These are phyloP conservation scores for Kwoniella mangroviensis DNA, from an alignment of 768 basidiomycete genomes.

Conservation along the genomic window DNA sequence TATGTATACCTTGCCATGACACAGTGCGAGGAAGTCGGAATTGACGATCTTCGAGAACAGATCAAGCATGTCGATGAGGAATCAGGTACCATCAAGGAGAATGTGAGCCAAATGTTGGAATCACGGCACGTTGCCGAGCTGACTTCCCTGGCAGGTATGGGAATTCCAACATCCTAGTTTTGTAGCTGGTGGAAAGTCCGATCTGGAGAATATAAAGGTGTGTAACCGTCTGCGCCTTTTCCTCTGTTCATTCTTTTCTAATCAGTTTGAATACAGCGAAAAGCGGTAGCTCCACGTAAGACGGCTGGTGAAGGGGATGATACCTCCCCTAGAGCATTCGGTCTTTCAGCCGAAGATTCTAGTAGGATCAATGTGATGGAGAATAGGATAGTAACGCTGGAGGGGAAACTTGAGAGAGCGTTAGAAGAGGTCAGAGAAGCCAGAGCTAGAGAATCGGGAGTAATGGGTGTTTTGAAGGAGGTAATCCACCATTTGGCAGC, in stretches of 20 bases:
- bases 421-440: slow-evolving; percentile 45
- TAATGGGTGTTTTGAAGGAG: slow-evolving; percentile 43
- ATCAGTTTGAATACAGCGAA: slow-evolving; percentile 33
- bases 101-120: slow-evolving; percentile 25
- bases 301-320: slow-evolving; percentile 23
- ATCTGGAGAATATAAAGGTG: slow-evolving; percentile 53
- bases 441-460: slow-evolving; percentile 43
- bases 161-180: slow-evolving; percentile 55
- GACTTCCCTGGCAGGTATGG: slow-evolving; percentile 37
- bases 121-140: not conserved
- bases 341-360: slow-evolving; percentile 32
- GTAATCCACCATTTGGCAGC: slow-evolving; percentile 41
- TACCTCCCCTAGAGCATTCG: slow-evolving; percentile 27
- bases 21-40: not conserved
- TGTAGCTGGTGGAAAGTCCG: slow-evolving; percentile 43
- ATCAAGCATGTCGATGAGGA: slow-evolving; percentile 52
- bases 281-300: slow-evolving; percentile 48
- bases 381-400: slow-evolving; percentile 35
- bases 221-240: not conserved
- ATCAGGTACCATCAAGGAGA: slow-evolving; percentile 49
- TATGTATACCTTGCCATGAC: slow-evolving; percentile 9
- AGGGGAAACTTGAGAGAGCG: slow-evolving; percentile 40
- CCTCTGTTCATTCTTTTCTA: not conserved
- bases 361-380: slow-evolving; percentile 43
- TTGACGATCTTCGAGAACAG: slow-evolving; percentile 14